Evolutionary conservation across 1,284 basidiomycete species (phyloP), one percentile per base, ranked within the genome.

Genomic region (Agaricales sp.): DNA sequence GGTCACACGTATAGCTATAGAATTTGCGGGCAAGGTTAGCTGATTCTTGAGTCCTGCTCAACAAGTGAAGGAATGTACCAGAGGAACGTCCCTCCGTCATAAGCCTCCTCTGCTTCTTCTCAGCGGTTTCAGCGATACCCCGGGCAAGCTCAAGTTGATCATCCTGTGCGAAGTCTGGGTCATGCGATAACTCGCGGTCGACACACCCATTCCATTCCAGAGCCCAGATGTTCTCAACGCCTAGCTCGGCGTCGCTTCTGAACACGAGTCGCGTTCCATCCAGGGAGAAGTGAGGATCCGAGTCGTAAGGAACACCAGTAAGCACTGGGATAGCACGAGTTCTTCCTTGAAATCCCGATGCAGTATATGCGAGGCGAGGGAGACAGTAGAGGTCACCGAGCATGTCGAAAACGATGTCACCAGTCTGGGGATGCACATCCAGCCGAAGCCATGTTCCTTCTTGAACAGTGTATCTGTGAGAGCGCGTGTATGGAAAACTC

Each of bases 401-500:
- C 72, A 87, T 82, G 58, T 85, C 83, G 49, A 86, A 87, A 4
- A 85, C 71, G 48, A 87, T 75, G 53, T 87, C 83, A 8, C 84
- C 82, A 2, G 75, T 71, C 51, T 64, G 64, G 4, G 81, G 80
- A 54, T 83, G 77, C 2, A 85, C 80, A 57, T 86, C 82, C 24
- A 86, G 71, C 12, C 82, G 71, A 47, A 86, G 63, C 82, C 82
- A 86, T 24, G 82, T 86, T 6, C 83, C 83, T 56, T 85, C 80
- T 26, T 71, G 67, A 16, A 85, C 82, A 47, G 83, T 75, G 59
- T 80, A 86, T 50, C 75, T 70, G n/a, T 84, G 65, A 19, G 63
- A 64, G 22, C 82, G 77, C 1, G 81, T 78, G 62, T 77, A 76
- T n/a, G 74, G 69, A 57, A 77, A 84, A 63, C 85, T 78, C n/a